Evolutionary conservation across 768 basidiomycete species (phyloP).

Genomic region (Lactarius hatsudake): DNA sequence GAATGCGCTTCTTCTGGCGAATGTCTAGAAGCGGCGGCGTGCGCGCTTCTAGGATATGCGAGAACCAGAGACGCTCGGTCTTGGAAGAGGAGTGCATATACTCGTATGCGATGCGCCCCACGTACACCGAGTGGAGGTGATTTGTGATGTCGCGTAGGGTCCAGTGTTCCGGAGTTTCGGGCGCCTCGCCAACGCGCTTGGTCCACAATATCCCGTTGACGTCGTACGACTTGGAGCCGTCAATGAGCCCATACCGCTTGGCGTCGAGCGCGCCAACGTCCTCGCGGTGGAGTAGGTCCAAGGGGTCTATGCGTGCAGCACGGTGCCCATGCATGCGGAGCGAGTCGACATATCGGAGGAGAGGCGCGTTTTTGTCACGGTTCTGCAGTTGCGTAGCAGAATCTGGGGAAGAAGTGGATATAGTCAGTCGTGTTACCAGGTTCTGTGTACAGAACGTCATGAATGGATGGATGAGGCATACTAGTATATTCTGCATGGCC

Average conservation of each 20-base stretch:
- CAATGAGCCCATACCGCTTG: constrained; percentile 66
- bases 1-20: constrained; percentile 54
- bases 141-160: constrained; percentile 65
- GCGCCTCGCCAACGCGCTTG: constrained; percentile 38
- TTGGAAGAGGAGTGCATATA: constrained; percentile 88
- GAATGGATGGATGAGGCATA: no score
- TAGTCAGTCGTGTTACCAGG: not conserved
- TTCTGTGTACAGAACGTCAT: no score
- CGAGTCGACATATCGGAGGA: constrained; percentile 87
- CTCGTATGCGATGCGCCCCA: constrained; percentile 86
- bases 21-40: constrained; percentile 35
- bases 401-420: not conserved
- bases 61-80: constrained; percentile 87
- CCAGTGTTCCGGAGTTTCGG: constrained; percentile 47
- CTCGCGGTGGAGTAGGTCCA: constrained; percentile 84
- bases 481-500: not conserved
- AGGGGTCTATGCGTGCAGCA: constrained; percentile 81
- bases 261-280: constrained; percentile 75
- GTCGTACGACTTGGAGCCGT: constrained; percentile 55
- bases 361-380: constrained; percentile 66
- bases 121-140: constrained; percentile 73
- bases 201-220: constrained; percentile 85
- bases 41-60: constrained; percentile 74
- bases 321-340: constrained; percentile 84
- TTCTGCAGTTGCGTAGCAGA: constrained; percentile 54